Percentiles rank a stretch among this genome's conserved stretches.
Conservation (phyloP, 257 asterid species). For the Hygrophila difformis region DNA sequence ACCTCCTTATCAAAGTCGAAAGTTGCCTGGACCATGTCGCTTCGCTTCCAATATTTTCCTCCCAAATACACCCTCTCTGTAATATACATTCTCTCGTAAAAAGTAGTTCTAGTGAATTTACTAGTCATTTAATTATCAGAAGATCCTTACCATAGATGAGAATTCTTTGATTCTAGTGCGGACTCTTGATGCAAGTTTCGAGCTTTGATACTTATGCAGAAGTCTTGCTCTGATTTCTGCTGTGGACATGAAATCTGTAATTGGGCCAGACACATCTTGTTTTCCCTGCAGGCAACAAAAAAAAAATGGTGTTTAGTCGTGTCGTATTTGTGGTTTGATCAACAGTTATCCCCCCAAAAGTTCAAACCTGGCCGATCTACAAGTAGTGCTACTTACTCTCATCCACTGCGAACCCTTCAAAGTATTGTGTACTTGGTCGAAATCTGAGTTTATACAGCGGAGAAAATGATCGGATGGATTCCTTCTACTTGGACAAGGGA, state of each 20-base stretch:
- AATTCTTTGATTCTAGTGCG: slow-evolving; percentile 37
- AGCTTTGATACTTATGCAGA: slow-evolving; percentile 45
- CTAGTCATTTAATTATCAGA: background rate
- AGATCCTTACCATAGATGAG: slow-evolving; percentile 35
- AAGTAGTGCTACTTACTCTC: slow-evolving; percentile 22
- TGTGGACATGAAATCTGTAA: slow-evolving; percentile 31
- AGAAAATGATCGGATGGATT: slow-evolving; percentile 93
- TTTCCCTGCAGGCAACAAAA: slow-evolving; percentile 27
- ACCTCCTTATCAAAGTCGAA: slow-evolving; percentile 53
- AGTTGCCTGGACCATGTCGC: slow-evolving; percentile 66
- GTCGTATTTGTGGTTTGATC: no score
- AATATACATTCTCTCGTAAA: slow-evolving; percentile 8
- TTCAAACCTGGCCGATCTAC: background rate
- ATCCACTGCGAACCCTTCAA: slow-evolving; percentile 41
- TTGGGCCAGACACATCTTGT: slow-evolving; percentile 17
- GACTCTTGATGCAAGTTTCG: slow-evolving; percentile 30
- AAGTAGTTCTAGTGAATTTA: background rate
- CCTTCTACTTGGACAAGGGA: slow-evolving; percentile 73
- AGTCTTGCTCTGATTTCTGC: slow-evolving; percentile 63
- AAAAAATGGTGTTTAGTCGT: no score
- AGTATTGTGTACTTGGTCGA: slow-evolving; percentile 49
- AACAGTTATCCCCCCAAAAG: no score
- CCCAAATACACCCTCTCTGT: slow-evolving; percentile 35
- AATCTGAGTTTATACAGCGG: slow-evolving; percentile 75
- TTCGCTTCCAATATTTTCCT: slow-evolving; percentile 42